A percentile compares a stretch with the other conserved stretches of the same genome.
phyloP scores from a whole-genome alignment of 116 monocot species.

The Thalassia testudinum region DNA sequence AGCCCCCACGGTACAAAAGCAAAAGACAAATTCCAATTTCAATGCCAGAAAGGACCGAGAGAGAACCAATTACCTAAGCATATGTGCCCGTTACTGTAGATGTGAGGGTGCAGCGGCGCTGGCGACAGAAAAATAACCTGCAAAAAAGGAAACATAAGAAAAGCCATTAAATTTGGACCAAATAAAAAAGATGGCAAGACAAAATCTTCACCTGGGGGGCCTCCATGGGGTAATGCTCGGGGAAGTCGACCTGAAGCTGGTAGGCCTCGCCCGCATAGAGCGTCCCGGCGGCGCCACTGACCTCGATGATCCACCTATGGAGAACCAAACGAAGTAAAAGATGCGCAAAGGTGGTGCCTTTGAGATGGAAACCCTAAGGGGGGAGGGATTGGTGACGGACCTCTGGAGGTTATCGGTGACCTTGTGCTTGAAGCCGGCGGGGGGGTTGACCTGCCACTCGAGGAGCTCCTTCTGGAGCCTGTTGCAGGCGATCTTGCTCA shows the following conservation, averaged over 20 bases:
- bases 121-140: conserved; percentile 72
- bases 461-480: conserved; percentile 91
- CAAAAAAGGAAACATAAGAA: neutral
- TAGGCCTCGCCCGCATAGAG: conserved; percentile 78
- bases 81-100: conserved; percentile 83
- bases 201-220: conserved; percentile 63
- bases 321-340: neutral
- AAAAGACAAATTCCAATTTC: too few relatives aligned
- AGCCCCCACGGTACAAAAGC: too few relatives aligned
- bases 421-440: conserved; percentile 84
- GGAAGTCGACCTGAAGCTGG: conserved; percentile 96
- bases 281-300: conserved; percentile 69
- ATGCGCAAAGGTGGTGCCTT: neutral
- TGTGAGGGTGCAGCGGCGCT: conserved; percentile 63
- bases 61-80: conserved; percentile 38
- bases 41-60: too few relatives aligned
- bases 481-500: conserved; percentile 97
- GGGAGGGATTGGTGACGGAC: conserved; percentile 10
- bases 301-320: conserved; percentile 93
- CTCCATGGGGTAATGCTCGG: conserved; percentile 99
- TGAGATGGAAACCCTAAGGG: neutral
- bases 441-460: conserved; percentile 97
- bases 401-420: conserved; percentile 88
- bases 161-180: too few relatives aligned
- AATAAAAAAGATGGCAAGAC: neutral